These are phyloP conservation scores for Solanum boliviense DNA, from an alignment of 257 asterid species.

Conservation along the genomic window DNA sequence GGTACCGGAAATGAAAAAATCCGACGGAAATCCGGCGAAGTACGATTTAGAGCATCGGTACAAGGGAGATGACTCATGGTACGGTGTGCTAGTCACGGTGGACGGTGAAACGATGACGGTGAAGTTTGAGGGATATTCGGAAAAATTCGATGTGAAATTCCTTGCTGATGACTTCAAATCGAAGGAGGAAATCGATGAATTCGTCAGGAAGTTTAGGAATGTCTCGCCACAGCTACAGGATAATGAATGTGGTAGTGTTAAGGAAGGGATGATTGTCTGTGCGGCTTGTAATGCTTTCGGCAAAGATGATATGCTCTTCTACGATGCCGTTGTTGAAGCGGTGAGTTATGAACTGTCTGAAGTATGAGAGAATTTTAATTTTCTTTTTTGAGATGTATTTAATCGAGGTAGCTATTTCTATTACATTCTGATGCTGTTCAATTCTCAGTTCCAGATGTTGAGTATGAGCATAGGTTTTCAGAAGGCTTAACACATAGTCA, in stretches of 20 bases:
- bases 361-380: not conserved
- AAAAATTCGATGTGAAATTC: not conserved
- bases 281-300: slow-evolving; percentile 22
- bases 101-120: slow-evolving; percentile 13
- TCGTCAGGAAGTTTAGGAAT: slow-evolving; percentile 26
- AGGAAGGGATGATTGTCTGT: slow-evolving; percentile 32
- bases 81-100: slow-evolving; percentile 15
- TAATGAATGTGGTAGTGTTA: slow-evolving; percentile 9
- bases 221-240: slow-evolving; percentile 37
- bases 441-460: not conserved
- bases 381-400: not conserved
- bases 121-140: slow-evolving; percentile 9
- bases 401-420: not conserved
- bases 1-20: not conserved
- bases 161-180: slow-evolving; percentile 12
- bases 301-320: slow-evolving; percentile 34
- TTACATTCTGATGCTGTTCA: not conserved
- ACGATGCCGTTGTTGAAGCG: slow-evolving; percentile 45
- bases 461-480: not conserved
- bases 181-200: slow-evolving; percentile 17
- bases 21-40: not conserved
- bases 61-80: slow-evolving; percentile 49
- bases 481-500: not conserved
- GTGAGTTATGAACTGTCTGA: slow-evolving; percentile 11
- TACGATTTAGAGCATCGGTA: slow-evolving; percentile 26